Base-by-base conservation (phyloP, 768 basidiomycete genomes). In the Boletus rufocinnamomeus region DNA sequence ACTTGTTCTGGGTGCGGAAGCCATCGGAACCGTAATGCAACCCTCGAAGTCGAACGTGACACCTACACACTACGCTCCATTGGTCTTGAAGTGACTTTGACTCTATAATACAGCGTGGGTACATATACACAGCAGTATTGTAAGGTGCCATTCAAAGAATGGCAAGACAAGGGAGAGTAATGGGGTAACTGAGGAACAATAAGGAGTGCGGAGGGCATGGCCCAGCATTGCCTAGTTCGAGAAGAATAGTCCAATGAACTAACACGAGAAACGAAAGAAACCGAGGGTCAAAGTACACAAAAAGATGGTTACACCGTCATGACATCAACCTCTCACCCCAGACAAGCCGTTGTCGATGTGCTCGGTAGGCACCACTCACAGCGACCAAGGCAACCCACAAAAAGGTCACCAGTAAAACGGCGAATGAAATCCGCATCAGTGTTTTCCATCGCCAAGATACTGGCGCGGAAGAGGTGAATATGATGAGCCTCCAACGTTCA, bases 1-100 rank as follows among this genome's bases (percentile, higher is more conserved):
- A 94, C 72, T 61, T 94, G 62, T 92, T 94, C 72, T 94, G 93
- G 91, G 87, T 87, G n/a, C 79, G 91, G 27, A 89, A 85, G 62
- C 89, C 92, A 16, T 50, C 3, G 16, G 60, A 69, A 30, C 35
- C 46, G 5, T 69, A 48, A 56, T 3, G 8, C 23, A 46, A 47
- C 16, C 52, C 2, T 21, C 21, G 16, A 23, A 5, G 27, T 46
- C 52, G 10, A 55, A 25, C 14, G 2, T 17, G 25, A 57, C 9
- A 34, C 2, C 6, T 43, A 32, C 16, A 56, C 32, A 11, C 23
- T 17, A 16, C 32, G 27, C n/a, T 23, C 6, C 14, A 9, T 25
- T 21, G 11, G 30, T 30, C 7, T 38, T 19, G 35, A 27, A 9
- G 30, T 13, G n/a, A 38, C 17, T 43, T 54, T 35, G n/a, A 8